Percentiles rank a stretch among this genome's conserved stretches.
Evolutionary conservation across 805 yeast genomes (phyloP).

Genomic region (Spencermartinsiella europaea): DNA sequence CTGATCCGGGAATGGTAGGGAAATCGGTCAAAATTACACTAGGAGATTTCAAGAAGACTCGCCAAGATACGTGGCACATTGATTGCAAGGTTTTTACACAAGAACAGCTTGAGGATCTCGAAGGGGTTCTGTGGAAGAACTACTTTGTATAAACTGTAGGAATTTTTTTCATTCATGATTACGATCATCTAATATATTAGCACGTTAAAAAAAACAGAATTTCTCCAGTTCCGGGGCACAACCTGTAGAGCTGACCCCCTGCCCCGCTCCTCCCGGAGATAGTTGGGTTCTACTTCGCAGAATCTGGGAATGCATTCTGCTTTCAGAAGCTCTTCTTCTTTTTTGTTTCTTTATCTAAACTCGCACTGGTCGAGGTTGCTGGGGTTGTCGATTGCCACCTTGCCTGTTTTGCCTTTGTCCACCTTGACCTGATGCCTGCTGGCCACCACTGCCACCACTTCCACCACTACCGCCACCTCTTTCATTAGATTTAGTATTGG

Average conservation of each 20-base stretch:
- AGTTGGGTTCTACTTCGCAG: no score
- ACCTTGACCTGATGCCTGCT: constrained; percentile 2
- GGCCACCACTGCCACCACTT: constrained; percentile 6
- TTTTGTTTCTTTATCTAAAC: not conserved
- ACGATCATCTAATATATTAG: not conserved
- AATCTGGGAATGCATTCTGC: no score
- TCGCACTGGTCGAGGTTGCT: constrained; percentile 5
- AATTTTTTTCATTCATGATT: not conserved
- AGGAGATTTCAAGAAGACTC: constrained; percentile 80
- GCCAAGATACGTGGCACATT: constrained; percentile 95
- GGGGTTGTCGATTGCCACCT: constrained; percentile 1
- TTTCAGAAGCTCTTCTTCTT: not conserved
- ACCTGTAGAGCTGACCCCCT: no score
- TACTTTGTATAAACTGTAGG: constrained; percentile 59
- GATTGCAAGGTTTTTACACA: constrained; percentile 70
- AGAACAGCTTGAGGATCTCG: constrained; percentile 82
- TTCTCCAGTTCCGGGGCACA: no score
- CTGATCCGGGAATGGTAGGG: constrained; percentile 74
- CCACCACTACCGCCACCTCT: not conserved
- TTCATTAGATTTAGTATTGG: not conserved
- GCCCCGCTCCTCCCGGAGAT: no score
- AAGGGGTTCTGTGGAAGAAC: constrained; percentile 90
- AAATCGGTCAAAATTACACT: constrained; percentile 75
- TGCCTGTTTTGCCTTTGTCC: constrained; percentile 4
- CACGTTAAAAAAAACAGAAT: not conserved